Evolutionary conservation across 768 basidiomycete genomes (phyloP).

Genomic region (Suillus subalutaceus): DNA sequence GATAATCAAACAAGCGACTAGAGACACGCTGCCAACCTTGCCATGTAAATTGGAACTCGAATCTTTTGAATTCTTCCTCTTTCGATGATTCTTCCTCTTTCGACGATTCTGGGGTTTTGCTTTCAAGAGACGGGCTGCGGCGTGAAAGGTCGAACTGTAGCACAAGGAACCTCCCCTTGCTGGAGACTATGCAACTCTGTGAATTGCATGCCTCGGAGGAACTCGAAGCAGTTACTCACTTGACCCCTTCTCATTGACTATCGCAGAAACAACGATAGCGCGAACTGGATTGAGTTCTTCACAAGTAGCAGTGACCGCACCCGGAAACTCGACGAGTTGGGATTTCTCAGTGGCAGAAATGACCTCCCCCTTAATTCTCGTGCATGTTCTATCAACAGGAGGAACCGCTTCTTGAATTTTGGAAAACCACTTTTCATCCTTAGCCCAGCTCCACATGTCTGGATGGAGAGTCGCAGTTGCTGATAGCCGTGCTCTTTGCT

Average conservation of each 20-base stretch:
- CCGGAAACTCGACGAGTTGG: neutral
- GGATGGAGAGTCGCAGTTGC: neutral
- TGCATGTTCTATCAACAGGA: neutral
- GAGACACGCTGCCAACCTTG: neutral
- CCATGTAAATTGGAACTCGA: neutral
- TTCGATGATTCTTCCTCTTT: too few species aligned
- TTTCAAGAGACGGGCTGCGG: neutral
- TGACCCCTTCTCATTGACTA: neutral
- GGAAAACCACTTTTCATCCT: neutral
- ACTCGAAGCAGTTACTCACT: neutral
- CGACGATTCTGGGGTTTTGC: too few species aligned
- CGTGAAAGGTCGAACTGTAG: neutral
- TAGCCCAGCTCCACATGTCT: conserved; percentile 4
- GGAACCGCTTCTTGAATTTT: neutral
- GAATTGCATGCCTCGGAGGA: too few species aligned
- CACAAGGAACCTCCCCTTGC: too few species aligned
- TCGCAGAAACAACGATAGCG: neutral
- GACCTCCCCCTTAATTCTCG: neutral
- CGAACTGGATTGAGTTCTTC: neutral
- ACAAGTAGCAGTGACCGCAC: neutral
- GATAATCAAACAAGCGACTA: conserved; percentile 5
- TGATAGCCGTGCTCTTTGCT: neutral
- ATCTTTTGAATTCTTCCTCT: neutral
- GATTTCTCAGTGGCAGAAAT: neutral
- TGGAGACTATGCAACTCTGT: too few species aligned